Evolutionary conservation across 1,139 yeast species (phyloP).

Genomic region (Hyphopichia khmerensis): DNA sequence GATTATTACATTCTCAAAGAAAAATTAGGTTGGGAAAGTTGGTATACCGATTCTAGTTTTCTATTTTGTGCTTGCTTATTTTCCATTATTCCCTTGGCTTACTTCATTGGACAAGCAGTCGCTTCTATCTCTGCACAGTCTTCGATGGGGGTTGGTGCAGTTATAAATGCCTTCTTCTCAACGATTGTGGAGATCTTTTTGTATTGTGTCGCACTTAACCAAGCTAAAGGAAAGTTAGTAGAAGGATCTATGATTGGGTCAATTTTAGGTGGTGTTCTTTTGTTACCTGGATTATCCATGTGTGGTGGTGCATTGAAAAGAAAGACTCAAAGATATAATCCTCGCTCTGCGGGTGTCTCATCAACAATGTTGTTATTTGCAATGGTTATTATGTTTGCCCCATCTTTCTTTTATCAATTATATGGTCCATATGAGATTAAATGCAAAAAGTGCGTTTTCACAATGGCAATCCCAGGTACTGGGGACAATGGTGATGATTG

Average conservation of each 20-base stretch:
- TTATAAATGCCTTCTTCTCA: slow-evolving; percentile 94
- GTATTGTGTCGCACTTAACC: slow-evolving; percentile 87
- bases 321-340: slow-evolving; percentile 93
- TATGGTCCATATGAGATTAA: slow-evolving; percentile 84
- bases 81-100: slow-evolving; percentile 90
- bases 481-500: slow-evolving; percentile 47
- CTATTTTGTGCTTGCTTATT: slow-evolving; percentile 75
- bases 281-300: slow-evolving; percentile 94
- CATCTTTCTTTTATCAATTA: slow-evolving; percentile 85
- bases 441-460: slow-evolving; percentile 52
- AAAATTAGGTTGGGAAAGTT: slow-evolving; percentile 41
- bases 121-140: slow-evolving; percentile 98
- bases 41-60: slow-evolving; percentile 60
- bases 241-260: slow-evolving; percentile 99
- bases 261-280: slow-evolving; percentile 84
- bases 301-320: slow-evolving; percentile 92
- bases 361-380: slow-evolving; percentile 94
- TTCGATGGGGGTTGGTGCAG: slow-evolving; percentile 99
- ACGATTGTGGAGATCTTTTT: slow-evolving; percentile 91
- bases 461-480: slow-evolving; percentile 6
- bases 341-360: slow-evolving; percentile 94
- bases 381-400: slow-evolving; percentile 88
- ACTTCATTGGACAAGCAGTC: slow-evolving; percentile 97
- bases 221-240: slow-evolving; percentile 83
- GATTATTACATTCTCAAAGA: slow-evolving; percentile 71